Conservation (phyloP, 805 yeast species). For the Starmerella powellii region DNA sequence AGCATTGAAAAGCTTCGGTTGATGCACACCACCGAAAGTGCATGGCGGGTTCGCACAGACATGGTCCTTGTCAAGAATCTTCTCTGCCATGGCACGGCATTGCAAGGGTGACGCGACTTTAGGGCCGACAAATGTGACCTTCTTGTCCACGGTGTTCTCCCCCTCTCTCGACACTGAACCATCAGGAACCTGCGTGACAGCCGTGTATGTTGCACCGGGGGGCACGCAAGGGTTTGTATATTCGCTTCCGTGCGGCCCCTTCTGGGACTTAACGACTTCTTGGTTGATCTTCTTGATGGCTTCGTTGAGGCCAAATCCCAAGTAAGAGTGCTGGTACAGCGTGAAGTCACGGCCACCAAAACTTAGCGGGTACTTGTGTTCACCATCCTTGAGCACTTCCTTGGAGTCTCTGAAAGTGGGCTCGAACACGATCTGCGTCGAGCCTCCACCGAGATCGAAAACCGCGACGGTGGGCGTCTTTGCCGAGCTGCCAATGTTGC, state of each 20-base stretch:
- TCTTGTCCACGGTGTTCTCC: conserved; percentile 12
- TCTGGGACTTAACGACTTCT: conserved; percentile 41
- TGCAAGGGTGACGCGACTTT: conserved; percentile 57
- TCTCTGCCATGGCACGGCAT: conserved; percentile 76
- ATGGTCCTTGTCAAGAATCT: conserved; percentile 68
- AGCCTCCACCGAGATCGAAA: conserved; percentile 96
- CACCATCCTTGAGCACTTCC: conserved; percentile 60
- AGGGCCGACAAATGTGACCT: conserved; percentile 56
- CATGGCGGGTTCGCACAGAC: conserved; percentile 71
- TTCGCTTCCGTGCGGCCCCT: conserved; percentile 31
- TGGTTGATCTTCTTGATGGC: conserved; percentile 76
- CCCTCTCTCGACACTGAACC: conserved; percentile 24
- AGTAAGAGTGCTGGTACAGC: conserved; percentile 85
- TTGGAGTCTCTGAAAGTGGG: conserved; percentile 46
- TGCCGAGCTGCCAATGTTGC: conserved; percentile 75
- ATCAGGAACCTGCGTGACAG: conserved; percentile 44
- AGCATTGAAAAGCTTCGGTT: conserved; percentile 74
- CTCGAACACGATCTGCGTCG: conserved; percentile 96
- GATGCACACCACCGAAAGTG: conserved; percentile 94
- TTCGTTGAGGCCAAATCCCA: conserved; percentile 91
- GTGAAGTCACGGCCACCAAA: conserved; percentile 75
- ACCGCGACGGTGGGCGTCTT: conserved; percentile 88
- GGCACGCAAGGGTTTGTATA: conserved; percentile 71
- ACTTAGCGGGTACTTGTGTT: conserved; percentile 64
- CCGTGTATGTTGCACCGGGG: conserved; percentile 51